Percentiles rank a stretch among this genome's conserved stretches.
Evolutionary conservation across 768 basidiomycete genomes (phyloP).

Genomic region (Mycena venus): DNA sequence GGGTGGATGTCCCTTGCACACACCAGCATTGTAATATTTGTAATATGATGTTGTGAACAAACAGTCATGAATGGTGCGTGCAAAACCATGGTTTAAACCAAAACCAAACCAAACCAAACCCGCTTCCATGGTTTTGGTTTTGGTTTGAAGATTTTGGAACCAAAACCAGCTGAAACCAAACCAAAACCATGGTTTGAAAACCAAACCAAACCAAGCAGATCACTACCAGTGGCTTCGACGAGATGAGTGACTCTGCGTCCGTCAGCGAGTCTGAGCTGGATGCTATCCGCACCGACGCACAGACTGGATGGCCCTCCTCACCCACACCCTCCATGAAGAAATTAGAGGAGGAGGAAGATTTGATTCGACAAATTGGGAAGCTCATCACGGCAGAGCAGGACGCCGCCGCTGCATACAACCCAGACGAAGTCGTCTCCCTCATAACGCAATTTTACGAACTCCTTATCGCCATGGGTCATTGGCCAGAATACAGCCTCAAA

Average conservation of each 20-base stretch:
- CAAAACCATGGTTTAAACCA: no score
- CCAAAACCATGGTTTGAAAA: no score
- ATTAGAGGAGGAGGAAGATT: constrained; percentile 7
- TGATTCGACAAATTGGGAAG: neutral
- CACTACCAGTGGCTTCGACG: neutral
- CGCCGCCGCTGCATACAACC: constrained; percentile 8
- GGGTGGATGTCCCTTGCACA: no score
- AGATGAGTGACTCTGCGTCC: neutral
- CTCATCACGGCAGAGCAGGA: constrained; percentile 21
- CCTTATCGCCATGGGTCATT: constrained; percentile 21
- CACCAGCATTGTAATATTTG: no score
- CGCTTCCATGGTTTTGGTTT: no score
- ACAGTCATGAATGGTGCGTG: no score
- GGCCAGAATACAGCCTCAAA: constrained; percentile 13
- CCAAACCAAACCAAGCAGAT: no score
- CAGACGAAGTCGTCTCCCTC: constrained; percentile 18
- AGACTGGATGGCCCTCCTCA: neutral
- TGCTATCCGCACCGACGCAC: neutral
- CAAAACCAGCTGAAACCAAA: no score
- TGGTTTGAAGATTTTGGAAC: no score
- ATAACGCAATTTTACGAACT: constrained; percentile 27
- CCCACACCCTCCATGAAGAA: neutral
- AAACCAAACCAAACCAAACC: no score
- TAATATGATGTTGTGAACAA: no score
- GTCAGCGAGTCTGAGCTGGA: constrained; percentile 10